Percentiles rank a stretch among this genome's conserved stretches.
Evolutionary conservation across 805 yeast species (phyloP).

Genomic region (Candida xyloterini): DNA sequence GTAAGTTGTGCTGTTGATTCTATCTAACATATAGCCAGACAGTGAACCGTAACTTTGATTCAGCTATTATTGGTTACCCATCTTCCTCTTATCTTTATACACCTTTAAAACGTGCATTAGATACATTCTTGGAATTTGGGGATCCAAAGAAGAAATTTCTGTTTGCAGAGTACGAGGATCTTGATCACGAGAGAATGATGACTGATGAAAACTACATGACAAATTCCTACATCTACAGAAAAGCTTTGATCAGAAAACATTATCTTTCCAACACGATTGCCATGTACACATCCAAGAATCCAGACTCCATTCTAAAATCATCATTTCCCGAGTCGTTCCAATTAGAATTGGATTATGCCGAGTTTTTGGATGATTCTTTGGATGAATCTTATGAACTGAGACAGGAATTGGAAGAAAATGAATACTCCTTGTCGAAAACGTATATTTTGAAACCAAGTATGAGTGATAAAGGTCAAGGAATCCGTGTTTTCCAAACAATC

Average conservation of each 20-base stretch:
- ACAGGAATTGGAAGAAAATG: constrained; percentile 63
- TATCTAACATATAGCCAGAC: constrained; percentile 9
- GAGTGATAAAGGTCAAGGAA: constrained; percentile 98
- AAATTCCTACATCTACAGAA: constrained; percentile 83
- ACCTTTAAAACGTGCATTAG: constrained; percentile 41
- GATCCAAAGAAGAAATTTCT: constrained; percentile 50
- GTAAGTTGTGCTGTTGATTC: constrained; percentile 30
- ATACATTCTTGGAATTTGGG: constrained; percentile 14
- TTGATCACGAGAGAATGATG: constrained; percentile 67
- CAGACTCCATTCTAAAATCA: constrained; percentile 52
- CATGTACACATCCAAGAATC: constrained; percentile 70
- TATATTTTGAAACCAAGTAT: constrained; percentile 96
- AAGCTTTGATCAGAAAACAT: constrained; percentile 88
- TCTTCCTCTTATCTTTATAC: constrained; percentile 38
- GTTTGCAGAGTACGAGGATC: constrained; percentile 86
- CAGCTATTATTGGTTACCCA: constrained; percentile 6
- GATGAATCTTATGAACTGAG: constrained; percentile 91
- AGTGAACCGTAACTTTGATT: constrained; percentile 4
- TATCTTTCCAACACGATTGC: constrained; percentile 83
- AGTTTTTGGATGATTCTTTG: constrained; percentile 87
- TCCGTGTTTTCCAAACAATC: constrained; percentile 72
- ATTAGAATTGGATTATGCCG: constrained; percentile 92
- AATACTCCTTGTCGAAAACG: constrained; percentile 37
- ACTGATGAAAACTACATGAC: constrained; percentile 50
- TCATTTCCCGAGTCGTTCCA: constrained; percentile 76